Evolutionary conservation across 257 asterid genomes (phyloP), one percentile per base, ranked within the genome.

Genomic region (Henckelia pumila): DNA sequence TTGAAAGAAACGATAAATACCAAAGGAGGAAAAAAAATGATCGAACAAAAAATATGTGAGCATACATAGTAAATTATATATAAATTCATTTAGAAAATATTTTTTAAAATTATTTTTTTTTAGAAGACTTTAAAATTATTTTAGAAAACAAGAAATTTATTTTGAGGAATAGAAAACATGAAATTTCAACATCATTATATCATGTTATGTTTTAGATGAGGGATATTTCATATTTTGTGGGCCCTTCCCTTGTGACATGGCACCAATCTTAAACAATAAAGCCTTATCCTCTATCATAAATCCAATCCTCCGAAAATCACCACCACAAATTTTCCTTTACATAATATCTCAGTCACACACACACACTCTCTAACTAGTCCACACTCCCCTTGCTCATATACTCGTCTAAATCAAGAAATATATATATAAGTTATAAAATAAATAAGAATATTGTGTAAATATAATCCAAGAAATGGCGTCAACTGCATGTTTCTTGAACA

Each of bases 401-500:
- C 17, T 16, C 20, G 1, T 47, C 55, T 14, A 3, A 16, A 47
- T 16, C 53, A 44, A 16, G 16, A 0, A 44, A 44, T 5, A 47
- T 17, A 47, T 0, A 40, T 14, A 16, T 1, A 16, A 47, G 8
- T 47, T 14, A 5, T 17, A 16, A 11, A 47, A 47, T 17, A 47
- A 16, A 47, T 17, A 16, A 5, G 21, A 40, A 47, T 16, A 0
- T 47, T 17, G 55, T 5, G 55, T 14, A 14, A 16, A 47, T 40
- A 16, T 5, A 47, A 13, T 47, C 53, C 68, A 50, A 44, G 40
- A 63, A 79, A 90, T 90, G 97, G 95, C 95, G 20, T 80, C 92
- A 29, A 79, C 95, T 66, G 79, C 88, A 29, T 92, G 89, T 71
- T 85, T 87, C 89, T 79, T 84, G 82, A 89, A 80, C 76, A 85